A percentile compares a stretch with the other conserved stretches of the same genome.
phyloP scores from a whole-genome alignment of 257 asterid genomes.

The Cordia subcordata region DNA sequence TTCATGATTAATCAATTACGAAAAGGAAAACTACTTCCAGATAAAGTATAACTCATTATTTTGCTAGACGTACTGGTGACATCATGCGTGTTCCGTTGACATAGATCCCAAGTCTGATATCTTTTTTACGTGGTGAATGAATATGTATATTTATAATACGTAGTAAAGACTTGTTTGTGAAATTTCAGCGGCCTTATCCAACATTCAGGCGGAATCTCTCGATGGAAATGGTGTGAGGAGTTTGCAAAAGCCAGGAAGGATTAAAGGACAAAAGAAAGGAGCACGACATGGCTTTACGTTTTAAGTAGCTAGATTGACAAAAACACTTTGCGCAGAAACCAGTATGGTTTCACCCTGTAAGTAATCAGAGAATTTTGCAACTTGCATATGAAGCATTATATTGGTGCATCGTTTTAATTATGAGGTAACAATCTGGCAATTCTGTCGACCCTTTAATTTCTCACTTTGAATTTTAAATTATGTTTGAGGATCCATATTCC shows the following conservation, averaged over 20 bases:
- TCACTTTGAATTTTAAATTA: neutral
- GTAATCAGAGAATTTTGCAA: too few relatives aligned
- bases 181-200: neutral
- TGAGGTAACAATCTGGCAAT: too few relatives aligned
- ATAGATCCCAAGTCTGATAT: neutral
- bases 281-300: too few relatives aligned
- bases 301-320: neutral
- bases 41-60: neutral
- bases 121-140: neutral
- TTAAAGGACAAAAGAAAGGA: neutral
- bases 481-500: neutral
- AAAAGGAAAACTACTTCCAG: neutral
- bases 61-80: too few relatives aligned
- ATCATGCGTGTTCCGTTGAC: neutral
- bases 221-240: neutral
- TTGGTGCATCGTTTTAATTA: too few relatives aligned
- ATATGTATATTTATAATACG: too few relatives aligned
- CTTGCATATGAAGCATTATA: too few relatives aligned
- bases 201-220: neutral
- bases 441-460: too few relatives aligned
- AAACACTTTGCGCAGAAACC: too few relatives aligned
- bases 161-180: neutral
- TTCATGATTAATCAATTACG: neutral
- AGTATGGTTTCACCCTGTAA: too few relatives aligned
- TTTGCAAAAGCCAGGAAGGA: neutral